phyloP scores from a whole-genome alignment of 176 grass and related monocot species.

The Coix lacrymajobi region DNA sequence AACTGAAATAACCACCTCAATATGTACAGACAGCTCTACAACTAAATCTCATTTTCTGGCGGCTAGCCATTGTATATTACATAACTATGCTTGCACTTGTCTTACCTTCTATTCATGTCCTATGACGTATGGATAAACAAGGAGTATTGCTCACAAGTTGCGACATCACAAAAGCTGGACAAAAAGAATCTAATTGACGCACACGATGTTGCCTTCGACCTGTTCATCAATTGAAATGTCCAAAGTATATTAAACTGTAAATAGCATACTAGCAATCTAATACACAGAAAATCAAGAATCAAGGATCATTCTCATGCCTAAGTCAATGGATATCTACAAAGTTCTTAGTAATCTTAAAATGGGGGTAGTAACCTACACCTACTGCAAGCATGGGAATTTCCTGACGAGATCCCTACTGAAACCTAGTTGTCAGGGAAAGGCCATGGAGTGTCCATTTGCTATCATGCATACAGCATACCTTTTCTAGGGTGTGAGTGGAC shows the following conservation, averaged over 20 bases:
- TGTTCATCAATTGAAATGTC: constrained; percentile 20
- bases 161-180: constrained; percentile 21
- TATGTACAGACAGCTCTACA: constrained; percentile 53
- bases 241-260: constrained; percentile 8
- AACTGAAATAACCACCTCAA: constrained; percentile 16
- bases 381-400: background rate
- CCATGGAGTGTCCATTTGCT: background rate
- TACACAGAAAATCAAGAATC: constrained; percentile 5
- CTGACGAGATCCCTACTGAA: background rate
- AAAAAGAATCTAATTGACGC: constrained; percentile 12
- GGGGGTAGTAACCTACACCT: background rate
- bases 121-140: constrained; percentile 54
- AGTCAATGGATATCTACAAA: background rate
- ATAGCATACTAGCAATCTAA: background rate
- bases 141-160: constrained; percentile 13
- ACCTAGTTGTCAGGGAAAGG: background rate
- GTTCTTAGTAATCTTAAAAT: background rate
- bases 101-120: constrained; percentile 43
- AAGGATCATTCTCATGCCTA: background rate
- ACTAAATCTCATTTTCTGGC: constrained; percentile 31
- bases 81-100: constrained; percentile 43
- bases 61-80: constrained; percentile 29
- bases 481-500: background rate
- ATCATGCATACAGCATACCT: background rate
- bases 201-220: constrained; percentile 11